These are phyloP conservation scores for Fraxinus dipetala DNA, from an alignment of 305 asterid species.

Conservation along the genomic window DNA sequence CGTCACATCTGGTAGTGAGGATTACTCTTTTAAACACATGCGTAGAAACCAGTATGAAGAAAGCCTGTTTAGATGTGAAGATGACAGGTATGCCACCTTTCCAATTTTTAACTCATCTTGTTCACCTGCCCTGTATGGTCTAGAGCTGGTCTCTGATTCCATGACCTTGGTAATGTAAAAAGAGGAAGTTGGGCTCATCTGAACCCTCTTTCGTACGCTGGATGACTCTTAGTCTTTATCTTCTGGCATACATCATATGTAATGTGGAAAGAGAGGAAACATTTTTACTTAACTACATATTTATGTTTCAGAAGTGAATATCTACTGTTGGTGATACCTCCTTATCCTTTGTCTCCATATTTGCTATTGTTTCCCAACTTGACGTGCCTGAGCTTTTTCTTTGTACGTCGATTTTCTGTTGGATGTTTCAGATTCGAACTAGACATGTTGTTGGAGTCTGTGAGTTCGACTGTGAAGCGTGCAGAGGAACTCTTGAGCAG, in stretches of 20 bases:
- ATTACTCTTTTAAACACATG: constrained; percentile 97
- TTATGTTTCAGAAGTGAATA: not conserved
- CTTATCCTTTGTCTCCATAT: not conserved
- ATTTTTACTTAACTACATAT: not conserved
- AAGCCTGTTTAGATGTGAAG: constrained; percentile 97
- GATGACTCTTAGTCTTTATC: not conserved
- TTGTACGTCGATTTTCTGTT: constrained; percentile 23
- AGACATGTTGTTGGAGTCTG: constrained; percentile 94
- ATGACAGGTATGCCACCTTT: constrained; percentile 62
- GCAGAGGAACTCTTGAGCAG: constrained; percentile 78
- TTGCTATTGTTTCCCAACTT: constrained; percentile 12
- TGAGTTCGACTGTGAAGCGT: constrained; percentile 76
- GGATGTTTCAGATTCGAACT: constrained; percentile 74
- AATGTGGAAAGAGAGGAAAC: not conserved
- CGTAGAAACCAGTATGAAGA: constrained; percentile 96
- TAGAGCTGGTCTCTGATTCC: not conserved
- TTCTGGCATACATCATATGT: not conserved
- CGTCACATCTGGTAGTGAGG: constrained; percentile 99
- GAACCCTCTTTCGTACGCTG: not conserved
- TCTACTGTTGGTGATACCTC: not conserved
- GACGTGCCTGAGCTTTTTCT: not conserved
- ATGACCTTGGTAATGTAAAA: not conserved
- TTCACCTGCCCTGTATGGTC: not conserved
- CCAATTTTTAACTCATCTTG: not conserved
- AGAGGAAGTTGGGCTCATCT: not conserved